These are phyloP conservation scores for Nigrospora sphaerica DNA, from an alignment of 2,329 filamentous ascomycete genomes.

Conservation along the genomic window DNA sequence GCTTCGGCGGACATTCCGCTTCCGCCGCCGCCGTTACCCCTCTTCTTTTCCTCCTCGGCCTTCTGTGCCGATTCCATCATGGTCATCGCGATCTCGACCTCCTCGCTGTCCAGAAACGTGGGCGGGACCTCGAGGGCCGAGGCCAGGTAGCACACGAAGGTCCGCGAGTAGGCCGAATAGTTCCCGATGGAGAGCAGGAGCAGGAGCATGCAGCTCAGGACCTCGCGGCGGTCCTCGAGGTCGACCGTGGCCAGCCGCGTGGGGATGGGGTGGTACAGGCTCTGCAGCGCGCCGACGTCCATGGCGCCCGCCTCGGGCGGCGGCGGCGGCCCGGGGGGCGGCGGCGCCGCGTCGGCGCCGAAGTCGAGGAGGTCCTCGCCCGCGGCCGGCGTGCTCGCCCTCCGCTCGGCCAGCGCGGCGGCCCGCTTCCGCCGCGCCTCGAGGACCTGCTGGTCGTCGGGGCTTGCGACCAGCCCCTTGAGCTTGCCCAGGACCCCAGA, in stretches of 20 bases:
- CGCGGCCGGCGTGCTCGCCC: conserved; percentile 24
- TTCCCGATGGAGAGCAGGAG: conserved; percentile 65
- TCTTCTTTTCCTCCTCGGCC: conserved; percentile 26
- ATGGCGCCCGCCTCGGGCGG: background rate
- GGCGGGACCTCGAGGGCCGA: conserved; percentile 60
- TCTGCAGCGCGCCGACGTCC: conserved; percentile 29
- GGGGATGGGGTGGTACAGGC: conserved; percentile 45
- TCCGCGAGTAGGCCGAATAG: conserved; percentile 68
- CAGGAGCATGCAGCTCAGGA: conserved; percentile 63
- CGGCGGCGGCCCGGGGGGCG: conserved; percentile 14
- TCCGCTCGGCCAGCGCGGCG: conserved; percentile 31
- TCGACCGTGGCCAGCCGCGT: conserved; percentile 50
- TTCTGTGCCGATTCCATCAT: conserved; percentile 62
- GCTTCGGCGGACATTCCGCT: conserved; percentile 64
- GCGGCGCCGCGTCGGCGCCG: conserved; percentile 18
- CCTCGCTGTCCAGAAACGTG: conserved; percentile 57
- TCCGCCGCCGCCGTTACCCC: conserved; percentile 24
- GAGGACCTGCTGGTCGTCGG: conserved; percentile 39
- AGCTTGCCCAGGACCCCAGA: conserved; percentile 62
- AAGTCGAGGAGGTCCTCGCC: conserved; percentile 35
- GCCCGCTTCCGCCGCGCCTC: conserved; percentile 38
- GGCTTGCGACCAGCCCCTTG: conserved; percentile 55
- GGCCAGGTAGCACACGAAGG: conserved; percentile 59
- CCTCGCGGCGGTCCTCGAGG: conserved; percentile 50
- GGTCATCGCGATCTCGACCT: conserved; percentile 68